Evolutionary conservation across 495 filamentous ascomycete species (phyloP), one percentile per base, ranked within the genome.

Genomic region (Astrocystis sublimbata): DNA sequence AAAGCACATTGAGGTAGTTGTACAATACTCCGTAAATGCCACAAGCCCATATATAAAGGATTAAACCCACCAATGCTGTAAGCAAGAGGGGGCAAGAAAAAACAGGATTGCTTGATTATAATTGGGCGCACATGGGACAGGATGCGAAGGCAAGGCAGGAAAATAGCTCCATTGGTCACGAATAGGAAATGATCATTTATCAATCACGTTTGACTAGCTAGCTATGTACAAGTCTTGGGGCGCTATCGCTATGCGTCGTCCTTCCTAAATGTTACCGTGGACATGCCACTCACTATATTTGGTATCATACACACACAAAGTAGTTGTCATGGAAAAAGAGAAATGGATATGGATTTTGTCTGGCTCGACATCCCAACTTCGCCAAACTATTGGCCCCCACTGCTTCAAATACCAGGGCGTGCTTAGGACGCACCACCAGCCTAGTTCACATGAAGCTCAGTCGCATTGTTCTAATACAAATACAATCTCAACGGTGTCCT

Each of bases 401-500:
- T 15, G 13, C 13, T 47, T 6, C n/a, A 28, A 8, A 49, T 2
- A 33, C 28, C 1, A 19, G 6, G 15, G 1, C 26, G 8, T 9
- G 24, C 13, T 13, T 4, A 35, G 3, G n/a, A 13, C 35, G n/a
- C 49, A 23, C 35, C 49, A 35, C 4, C 12, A 1, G 40, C 40
- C 10, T 13, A 54, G n/a, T 24, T 40, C 51, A 15, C 12, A 23
- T 40, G 19, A 38, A 13, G 51, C 26, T 15, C 26, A 26, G 26
- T 24, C 40, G 28, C 28, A 23, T 65, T 49, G 17, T 5, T 49
- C 57, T 47, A 65, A 24, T 63, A 63, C 46, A 47, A 15, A 30
- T 64, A 54, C 57, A 60, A 38, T 53, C 31, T 45, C 40, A 46
- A n/a, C 26, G n/a, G 46, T 30, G 15, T n/a, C 53, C 19, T 26